These are phyloP conservation scores for Cruciata laevipes DNA, from an alignment of 257 asterid genomes.

Conservation along the genomic window DNA sequence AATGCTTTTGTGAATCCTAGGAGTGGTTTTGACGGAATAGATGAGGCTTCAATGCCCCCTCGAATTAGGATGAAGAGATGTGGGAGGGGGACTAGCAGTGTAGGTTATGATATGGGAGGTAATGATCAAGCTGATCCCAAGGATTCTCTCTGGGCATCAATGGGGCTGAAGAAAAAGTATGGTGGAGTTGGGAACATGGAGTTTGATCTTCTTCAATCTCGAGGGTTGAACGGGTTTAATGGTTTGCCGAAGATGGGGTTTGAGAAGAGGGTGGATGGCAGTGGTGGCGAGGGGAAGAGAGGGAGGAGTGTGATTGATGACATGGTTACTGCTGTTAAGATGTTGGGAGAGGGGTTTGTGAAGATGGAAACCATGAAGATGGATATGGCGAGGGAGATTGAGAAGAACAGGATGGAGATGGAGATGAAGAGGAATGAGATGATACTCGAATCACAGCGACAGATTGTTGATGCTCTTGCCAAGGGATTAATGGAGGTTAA, in stretches of 20 bases:
- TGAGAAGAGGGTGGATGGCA: slow-evolving; percentile 21
- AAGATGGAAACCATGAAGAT: slow-evolving; percentile 79
- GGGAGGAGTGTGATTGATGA: slow-evolving; percentile 51
- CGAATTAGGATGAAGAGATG: slow-evolving; percentile 26
- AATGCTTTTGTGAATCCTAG: slow-evolving; percentile 20
- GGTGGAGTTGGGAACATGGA: slow-evolving; percentile 23
- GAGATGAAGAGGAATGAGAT: slow-evolving; percentile 78
- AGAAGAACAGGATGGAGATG: slow-evolving; percentile 81
- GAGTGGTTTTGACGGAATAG: slow-evolving; percentile 16
- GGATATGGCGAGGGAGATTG: slow-evolving; percentile 88
- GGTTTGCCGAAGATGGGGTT: slow-evolving; percentile 12
- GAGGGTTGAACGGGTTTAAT: slow-evolving; percentile 21
- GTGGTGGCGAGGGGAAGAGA: slow-evolving; percentile 34
- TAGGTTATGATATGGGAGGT: slow-evolving; percentile 12
- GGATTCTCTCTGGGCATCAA: slow-evolving; percentile 34
- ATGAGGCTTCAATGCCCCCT: slow-evolving; percentile 29
- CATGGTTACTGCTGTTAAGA: slow-evolving; percentile 55
- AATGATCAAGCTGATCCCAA: slow-evolving; percentile 14
- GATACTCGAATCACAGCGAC: slow-evolving; percentile 77
- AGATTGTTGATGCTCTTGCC: slow-evolving; percentile 73
- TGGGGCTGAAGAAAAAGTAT: slow-evolving; percentile 27
- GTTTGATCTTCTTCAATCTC: slow-evolving; percentile 13
- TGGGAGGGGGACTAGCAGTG: slow-evolving; percentile 18
- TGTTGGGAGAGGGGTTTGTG: slow-evolving; percentile 79
- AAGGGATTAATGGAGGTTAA: slow-evolving; percentile 61